A percentile compares a stretch with the other conserved stretches of the same genome.
Evolutionary conservation across 2,329 filamentous ascomycete species (phyloP).

Genomic region (Rugonectria rugulosa): DNA sequence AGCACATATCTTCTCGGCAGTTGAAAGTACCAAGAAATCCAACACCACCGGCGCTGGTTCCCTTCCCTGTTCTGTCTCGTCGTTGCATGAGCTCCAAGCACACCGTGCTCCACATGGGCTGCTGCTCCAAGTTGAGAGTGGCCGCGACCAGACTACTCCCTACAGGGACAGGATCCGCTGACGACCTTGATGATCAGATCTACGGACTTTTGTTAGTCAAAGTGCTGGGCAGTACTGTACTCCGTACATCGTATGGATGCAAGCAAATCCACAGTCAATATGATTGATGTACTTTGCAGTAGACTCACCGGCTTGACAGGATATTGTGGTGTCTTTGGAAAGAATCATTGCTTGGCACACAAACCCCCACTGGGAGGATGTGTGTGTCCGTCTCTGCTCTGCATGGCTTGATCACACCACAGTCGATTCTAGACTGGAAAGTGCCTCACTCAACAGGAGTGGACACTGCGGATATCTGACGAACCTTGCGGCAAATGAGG

Average conservation of each 20-base stretch:
- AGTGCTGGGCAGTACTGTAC: no score
- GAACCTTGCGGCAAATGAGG: slow-evolving; percentile 7
- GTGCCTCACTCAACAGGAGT: slow-evolving; percentile 11
- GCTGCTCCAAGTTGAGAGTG: slow-evolving; percentile 2
- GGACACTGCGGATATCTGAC: slow-evolving; percentile 10
- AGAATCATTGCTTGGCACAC: no score
- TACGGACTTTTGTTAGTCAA: slow-evolving; percentile 8
- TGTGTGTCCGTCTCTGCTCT: no score
- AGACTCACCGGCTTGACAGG: no score
- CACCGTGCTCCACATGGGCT: slow-evolving; percentile 14
- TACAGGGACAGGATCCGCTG: slow-evolving; percentile 21
- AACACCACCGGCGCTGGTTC: neutral
- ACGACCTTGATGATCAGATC: slow-evolving; percentile 28
- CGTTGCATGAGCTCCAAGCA: slow-evolving; percentile 6
- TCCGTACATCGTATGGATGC: no score
- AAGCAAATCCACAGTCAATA: no score
- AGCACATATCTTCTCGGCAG: neutral
- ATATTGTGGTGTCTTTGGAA: no score
- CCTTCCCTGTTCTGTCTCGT: neutral
- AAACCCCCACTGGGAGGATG: no score
- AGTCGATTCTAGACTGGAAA: slow-evolving; percentile 2
- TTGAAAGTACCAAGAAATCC: neutral
- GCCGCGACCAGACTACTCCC: no score
- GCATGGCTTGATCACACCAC: slow-evolving; percentile 2
- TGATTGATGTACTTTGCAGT: no score